Conservation (phyloP, 2,329 filamentous ascomycete genomes). For the Diaporthe sp. region DNA sequence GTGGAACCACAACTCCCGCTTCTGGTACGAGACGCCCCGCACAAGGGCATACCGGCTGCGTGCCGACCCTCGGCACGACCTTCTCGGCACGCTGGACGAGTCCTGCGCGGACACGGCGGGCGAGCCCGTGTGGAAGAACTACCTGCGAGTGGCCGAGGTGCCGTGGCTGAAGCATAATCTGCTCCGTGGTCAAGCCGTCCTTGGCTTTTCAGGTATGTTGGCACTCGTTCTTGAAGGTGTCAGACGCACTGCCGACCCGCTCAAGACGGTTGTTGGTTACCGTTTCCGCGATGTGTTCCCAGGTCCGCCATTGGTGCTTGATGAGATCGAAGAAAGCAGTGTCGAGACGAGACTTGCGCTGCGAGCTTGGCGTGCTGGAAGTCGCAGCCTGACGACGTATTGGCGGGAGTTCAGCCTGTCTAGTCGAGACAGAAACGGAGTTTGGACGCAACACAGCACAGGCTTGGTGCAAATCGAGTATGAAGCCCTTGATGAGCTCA, state of each 20-base stretch:
- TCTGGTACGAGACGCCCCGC: constrained; percentile 53
- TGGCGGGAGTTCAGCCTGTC: constrained; percentile 31
- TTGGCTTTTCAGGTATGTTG: constrained; percentile 24
- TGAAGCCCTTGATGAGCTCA: not conserved
- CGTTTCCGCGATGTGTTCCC: constrained; percentile 31
- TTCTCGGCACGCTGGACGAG: constrained; percentile 31
- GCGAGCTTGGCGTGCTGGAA: constrained; percentile 4
- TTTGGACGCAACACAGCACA: constrained; percentile 20
- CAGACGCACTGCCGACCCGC: constrained; percentile 15
- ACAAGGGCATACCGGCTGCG: constrained; percentile 29
- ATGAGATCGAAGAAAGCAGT: constrained; percentile 14
- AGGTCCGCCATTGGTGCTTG: constrained; percentile 15
- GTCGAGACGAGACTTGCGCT: constrained; percentile 29
- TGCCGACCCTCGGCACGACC: constrained; percentile 23
- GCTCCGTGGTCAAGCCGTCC: constrained; percentile 13
- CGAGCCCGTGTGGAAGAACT: constrained; percentile 38
- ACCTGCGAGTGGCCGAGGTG: constrained; percentile 20
- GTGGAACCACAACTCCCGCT: constrained; percentile 59
- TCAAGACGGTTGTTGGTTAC: constrained; percentile 16
- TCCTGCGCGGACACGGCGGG: constrained; percentile 36
- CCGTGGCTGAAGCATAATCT: constrained; percentile 53
- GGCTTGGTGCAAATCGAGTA: constrained; percentile 21
- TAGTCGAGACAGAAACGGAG: not conserved
- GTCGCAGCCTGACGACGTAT: constrained; percentile 22
- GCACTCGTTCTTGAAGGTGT: constrained; percentile 19